Percentiles rank a stretch among this genome's conserved stretches.
Conservation (phyloP, 2,329 filamentous ascomycete genomes). For the Aspergillus spinulosporus region DNA sequence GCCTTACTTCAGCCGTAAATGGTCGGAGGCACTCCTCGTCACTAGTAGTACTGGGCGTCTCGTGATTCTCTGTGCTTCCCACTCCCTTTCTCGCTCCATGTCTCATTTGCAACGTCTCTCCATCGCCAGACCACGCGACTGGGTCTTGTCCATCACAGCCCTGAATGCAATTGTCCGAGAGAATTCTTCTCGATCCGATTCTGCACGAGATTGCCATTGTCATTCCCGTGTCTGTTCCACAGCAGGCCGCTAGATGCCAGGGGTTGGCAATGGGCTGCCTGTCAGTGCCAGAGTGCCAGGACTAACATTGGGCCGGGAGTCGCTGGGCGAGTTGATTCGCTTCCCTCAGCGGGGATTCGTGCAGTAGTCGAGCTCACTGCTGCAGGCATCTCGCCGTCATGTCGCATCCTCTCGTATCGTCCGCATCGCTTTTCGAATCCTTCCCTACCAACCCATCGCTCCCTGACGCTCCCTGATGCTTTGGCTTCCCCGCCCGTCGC, state of each 20-base stretch:
- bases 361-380: slow-evolving; percentile 19
- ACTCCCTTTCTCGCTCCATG: neutral
- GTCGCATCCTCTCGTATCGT: slow-evolving; percentile 17
- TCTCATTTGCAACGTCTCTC: neutral
- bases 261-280: slow-evolving; percentile 3
- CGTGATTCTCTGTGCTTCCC: neutral
- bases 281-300: slow-evolving; percentile 10
- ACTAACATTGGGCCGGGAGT: slow-evolving; percentile 17
- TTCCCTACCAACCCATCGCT: no score
- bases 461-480: slow-evolving; percentile 6
- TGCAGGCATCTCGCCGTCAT: slow-evolving; percentile 21
- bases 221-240: slow-evolving; percentile 11
- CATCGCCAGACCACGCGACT: slow-evolving; percentile 2
- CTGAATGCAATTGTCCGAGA: slow-evolving; percentile 11
- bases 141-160: neutral
- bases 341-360: slow-evolving; percentile 23
- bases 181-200: slow-evolving; percentile 4
- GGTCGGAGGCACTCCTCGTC: neutral
- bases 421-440: no score
- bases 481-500: slow-evolving; percentile 5
- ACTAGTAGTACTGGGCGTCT: neutral
- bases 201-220: slow-evolving; percentile 11
- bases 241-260: slow-evolving; percentile 7
- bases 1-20: no score
- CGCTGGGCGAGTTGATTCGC: slow-evolving; percentile 21